A percentile compares a stretch with the other conserved stretches of the same genome.
Evolutionary conservation across 2,329 filamentous ascomycete genomes (phyloP).

Genomic region (Orbilia blumenaviensis): DNA sequence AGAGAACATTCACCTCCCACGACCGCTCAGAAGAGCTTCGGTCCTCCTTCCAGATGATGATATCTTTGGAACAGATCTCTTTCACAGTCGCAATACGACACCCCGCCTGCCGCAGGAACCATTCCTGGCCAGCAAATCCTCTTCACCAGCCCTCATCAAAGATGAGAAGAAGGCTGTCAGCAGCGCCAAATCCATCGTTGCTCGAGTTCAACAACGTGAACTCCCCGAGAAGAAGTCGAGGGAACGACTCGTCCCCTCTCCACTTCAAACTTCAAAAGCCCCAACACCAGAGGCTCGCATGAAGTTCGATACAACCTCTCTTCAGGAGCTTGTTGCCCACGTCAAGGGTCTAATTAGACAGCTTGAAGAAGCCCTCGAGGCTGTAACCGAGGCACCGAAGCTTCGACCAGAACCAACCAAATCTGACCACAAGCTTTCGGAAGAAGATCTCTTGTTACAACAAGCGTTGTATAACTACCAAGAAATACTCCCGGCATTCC

Average conservation of each 20-base stretch:
- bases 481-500: slow-evolving; percentile 48
- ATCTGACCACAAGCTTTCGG: slow-evolving; percentile 11
- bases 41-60: slow-evolving; percentile 57
- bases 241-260: slow-evolving; percentile 45
- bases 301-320: slow-evolving; percentile 58
- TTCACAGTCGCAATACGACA: slow-evolving; percentile 50
- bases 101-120: slow-evolving; percentile 49
- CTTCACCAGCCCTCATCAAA: slow-evolving; percentile 50
- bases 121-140: slow-evolving; percentile 47
- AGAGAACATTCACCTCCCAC: slow-evolving; percentile 49
- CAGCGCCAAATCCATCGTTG: slow-evolving; percentile 48
- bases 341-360: slow-evolving; percentile 55
- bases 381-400: slow-evolving; percentile 15
- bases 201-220: slow-evolving; percentile 48
- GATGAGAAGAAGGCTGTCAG: slow-evolving; percentile 50
- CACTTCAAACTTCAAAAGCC: slow-evolving; percentile 45
- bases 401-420: neutral
- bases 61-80: slow-evolving; percentile 56
- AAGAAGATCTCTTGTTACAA: slow-evolving; percentile 40
- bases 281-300: slow-evolving; percentile 41
- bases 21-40: slow-evolving; percentile 52
- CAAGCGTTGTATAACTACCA: slow-evolving; percentile 46
- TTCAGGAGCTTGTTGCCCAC: slow-evolving; percentile 57
- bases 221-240: slow-evolving; percentile 40
- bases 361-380: slow-evolving; percentile 53